Evolutionary conservation across 768 basidiomycete species (phyloP).

Genomic region (Ephemerocybe angulata): DNA sequence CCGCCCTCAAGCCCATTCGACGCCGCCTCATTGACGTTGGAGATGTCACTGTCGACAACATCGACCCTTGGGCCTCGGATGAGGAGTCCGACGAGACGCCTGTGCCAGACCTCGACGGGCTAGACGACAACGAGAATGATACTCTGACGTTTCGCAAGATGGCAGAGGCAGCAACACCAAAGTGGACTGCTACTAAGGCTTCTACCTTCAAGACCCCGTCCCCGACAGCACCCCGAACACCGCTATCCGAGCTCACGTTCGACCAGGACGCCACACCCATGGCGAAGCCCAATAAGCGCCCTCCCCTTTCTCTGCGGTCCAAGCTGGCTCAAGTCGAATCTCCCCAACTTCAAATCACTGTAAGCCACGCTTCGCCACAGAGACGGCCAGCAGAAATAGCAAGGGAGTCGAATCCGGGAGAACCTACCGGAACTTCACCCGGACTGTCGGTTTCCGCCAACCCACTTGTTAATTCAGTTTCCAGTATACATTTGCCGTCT

Average conservation of each 20-base stretch:
- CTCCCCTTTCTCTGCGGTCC: slow-evolving; percentile 15
- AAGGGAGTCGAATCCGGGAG: no score
- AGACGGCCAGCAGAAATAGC: slow-evolving; percentile 15
- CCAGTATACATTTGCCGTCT: not conserved
- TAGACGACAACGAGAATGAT: slow-evolving; percentile 36
- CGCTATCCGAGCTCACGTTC: slow-evolving; percentile 33
- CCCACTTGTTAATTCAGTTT: slow-evolving; percentile 19
- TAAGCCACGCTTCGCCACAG: slow-evolving; percentile 4
- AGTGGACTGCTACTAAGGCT: slow-evolving; percentile 21
- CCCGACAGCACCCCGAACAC: slow-evolving; percentile 31
- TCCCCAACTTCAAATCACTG: slow-evolving; percentile 8
- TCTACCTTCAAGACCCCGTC: slow-evolving; percentile 15
- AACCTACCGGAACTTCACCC: not conserved
- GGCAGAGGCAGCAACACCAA: slow-evolving; percentile 33
- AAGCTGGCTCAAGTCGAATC: slow-evolving; percentile 18
- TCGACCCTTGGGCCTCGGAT: slow-evolving; percentile 28
- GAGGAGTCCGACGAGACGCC: slow-evolving; percentile 29
- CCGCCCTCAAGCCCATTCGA: slow-evolving; percentile 28
- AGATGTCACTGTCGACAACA: slow-evolving; percentile 42
- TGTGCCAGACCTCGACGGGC: slow-evolving; percentile 12
- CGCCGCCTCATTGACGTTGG: slow-evolving; percentile 49
- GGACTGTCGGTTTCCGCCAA: slow-evolving; percentile 5
- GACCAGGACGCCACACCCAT: slow-evolving; percentile 33
- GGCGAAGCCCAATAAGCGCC: slow-evolving; percentile 29
- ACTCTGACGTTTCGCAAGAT: slow-evolving; percentile 34